Conservation (phyloP, 75 land plant genomes). For the Gnetum montanum region DNA sequence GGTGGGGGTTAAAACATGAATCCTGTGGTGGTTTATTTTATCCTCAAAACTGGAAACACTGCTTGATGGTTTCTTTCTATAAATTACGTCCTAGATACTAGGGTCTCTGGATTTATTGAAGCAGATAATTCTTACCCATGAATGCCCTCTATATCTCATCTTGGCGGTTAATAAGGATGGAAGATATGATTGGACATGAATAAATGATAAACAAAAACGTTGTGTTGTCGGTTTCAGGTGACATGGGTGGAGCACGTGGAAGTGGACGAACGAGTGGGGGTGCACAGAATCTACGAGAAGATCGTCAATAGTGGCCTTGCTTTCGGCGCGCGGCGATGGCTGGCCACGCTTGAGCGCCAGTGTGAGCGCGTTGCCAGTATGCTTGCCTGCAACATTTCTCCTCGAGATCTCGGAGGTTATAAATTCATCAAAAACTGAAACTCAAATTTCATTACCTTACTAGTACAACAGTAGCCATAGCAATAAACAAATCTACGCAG, state of each 20-base stretch:
- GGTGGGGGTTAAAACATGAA: too few species aligned
- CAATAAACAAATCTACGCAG: too few species aligned
- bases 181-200: too few species aligned
- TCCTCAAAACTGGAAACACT: too few species aligned
- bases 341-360: constrained; percentile 18
- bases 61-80: too few species aligned
- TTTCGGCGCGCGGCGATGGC: constrained; percentile 21
- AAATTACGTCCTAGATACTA: too few species aligned
- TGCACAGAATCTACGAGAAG: constrained; percentile 9
- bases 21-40: too few species aligned
- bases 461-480: neutral
- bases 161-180: too few species aligned
- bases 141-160: neutral
- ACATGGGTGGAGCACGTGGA: constrained; percentile 22
- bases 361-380: constrained; percentile 19
- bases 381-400: constrained; percentile 12
- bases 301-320: constrained; percentile 19
- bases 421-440: neutral
- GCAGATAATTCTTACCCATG: neutral
- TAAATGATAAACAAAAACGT: neutral
- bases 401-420: constrained; percentile 18
- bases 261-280: constrained; percentile 11
- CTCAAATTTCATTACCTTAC: neutral
- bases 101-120: neutral
- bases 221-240: constrained; percentile 2